Evolutionary conservation across 805 yeast genomes (phyloP).

Genomic region (Maudiozyma barnettii): DNA sequence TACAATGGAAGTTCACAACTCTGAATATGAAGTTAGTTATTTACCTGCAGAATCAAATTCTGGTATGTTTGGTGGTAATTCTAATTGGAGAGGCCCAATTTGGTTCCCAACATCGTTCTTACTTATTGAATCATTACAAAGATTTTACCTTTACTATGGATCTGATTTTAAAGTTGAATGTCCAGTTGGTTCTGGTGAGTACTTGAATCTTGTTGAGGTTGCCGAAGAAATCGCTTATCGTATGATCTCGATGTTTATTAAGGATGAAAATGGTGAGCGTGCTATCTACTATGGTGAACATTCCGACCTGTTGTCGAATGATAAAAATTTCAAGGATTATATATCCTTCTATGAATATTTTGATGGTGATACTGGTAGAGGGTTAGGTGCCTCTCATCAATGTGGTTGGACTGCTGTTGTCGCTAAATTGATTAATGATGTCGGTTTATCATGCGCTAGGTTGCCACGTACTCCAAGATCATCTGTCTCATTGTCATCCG

Average conservation of each 20-base stretch:
- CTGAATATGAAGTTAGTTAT: slow-evolving; percentile 59
- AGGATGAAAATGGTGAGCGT: slow-evolving; percentile 56
- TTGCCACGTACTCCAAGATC: slow-evolving; percentile 24
- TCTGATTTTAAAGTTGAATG: slow-evolving; percentile 77
- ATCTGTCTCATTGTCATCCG: slow-evolving; percentile 14
- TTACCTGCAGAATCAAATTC: slow-evolving; percentile 86
- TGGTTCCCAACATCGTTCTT: slow-evolving; percentile 93
- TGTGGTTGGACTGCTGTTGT: slow-evolving; percentile 95
- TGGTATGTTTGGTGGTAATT: slow-evolving; percentile 92
- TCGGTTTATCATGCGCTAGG: slow-evolving; percentile 51
- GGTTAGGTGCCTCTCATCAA: slow-evolving; percentile 89
- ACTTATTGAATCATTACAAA: slow-evolving; percentile 75
- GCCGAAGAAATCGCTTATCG: slow-evolving; percentile 89
- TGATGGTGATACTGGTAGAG: slow-evolving; percentile 92
- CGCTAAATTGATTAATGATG: slow-evolving; percentile 86
- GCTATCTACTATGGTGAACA: slow-evolving; percentile 67
- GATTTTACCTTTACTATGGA: slow-evolving; percentile 84
- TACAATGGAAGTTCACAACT: slow-evolving; percentile 74
- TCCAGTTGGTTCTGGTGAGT: slow-evolving; percentile 79
- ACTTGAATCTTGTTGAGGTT: slow-evolving; percentile 72
- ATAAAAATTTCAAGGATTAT: slow-evolving; percentile 63
- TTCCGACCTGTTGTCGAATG: slow-evolving; percentile 53
- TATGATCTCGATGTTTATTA: slow-evolving; percentile 65
- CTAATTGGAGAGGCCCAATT: slow-evolving; percentile 96
- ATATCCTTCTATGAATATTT: slow-evolving; percentile 81